A percentile compares a stretch with the other conserved stretches of the same genome.
Conservation (phyloP, 1,284 basidiomycete species). For the Moesziomyces parantarcticus region DNA sequence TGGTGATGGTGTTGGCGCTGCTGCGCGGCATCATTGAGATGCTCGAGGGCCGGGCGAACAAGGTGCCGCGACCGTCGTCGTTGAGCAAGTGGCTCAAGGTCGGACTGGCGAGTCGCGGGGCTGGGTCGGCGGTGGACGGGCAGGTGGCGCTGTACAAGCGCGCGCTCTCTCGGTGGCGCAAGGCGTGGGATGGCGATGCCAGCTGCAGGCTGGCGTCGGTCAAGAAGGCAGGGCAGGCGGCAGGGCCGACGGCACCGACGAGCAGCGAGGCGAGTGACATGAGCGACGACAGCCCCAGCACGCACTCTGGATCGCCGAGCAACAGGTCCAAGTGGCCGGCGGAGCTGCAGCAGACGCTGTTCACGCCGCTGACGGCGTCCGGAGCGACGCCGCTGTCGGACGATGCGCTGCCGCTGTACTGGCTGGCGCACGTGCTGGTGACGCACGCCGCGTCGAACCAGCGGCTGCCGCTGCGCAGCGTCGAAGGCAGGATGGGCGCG, state of each 20-base stretch:
- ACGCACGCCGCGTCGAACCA: conserved; percentile 53
- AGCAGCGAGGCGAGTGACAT: conserved; percentile 7
- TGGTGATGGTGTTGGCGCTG: conserved; percentile 55
- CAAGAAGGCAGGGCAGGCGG: conserved; percentile 18
- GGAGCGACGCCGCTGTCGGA: conserved; percentile 58
- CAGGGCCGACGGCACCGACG: conserved; percentile 1
- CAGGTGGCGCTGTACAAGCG: conserved; percentile 47
- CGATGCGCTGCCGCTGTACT: conserved; percentile 60
- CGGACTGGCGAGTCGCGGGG: conserved; percentile 5
- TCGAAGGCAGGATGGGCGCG: conserved; percentile 26
- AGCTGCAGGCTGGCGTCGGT: conserved; percentile 51
- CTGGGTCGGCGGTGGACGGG: conserved; percentile 10
- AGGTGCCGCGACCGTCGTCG: conserved; percentile 44
- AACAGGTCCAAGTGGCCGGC: conserved; percentile 12
- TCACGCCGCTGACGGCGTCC: conserved; percentile 55
- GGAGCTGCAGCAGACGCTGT: conserved; percentile 34
- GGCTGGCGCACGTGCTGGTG: conserved; percentile 58
- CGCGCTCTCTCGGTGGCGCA: conserved; percentile 55
- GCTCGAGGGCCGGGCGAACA: conserved; percentile 47
- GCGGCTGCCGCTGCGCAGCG: conserved; percentile 36
- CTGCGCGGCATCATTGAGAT: conserved; percentile 59
- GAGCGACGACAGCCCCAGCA: background rate
- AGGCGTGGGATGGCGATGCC: conserved; percentile 54
- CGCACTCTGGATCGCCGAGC: background rate
- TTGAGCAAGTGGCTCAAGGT: conserved; percentile 40